These are phyloP conservation scores for Salicornia ramosissima DNA, from an alignment of 148 eudicot species.

Conservation along the genomic window DNA sequence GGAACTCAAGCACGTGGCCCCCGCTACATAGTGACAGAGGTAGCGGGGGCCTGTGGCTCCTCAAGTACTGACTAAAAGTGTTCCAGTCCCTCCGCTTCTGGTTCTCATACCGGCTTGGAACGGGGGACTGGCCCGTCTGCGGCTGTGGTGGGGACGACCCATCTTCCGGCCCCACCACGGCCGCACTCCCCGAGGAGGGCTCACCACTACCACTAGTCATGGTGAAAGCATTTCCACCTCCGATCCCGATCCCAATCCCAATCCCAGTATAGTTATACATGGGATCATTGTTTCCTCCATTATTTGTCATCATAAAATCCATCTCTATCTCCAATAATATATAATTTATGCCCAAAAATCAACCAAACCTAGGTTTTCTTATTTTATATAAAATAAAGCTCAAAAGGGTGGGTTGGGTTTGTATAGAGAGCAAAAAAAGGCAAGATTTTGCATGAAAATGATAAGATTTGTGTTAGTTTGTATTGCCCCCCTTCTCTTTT, in stretches of 20 bases:
- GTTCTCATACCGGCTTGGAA: slow-evolving; percentile 44
- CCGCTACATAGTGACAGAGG: slow-evolving; percentile 44
- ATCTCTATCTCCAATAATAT: not conserved
- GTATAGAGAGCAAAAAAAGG: not conserved
- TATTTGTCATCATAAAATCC: slow-evolving; percentile 20
- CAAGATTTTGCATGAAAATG: not conserved
- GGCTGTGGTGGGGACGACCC: not conserved
- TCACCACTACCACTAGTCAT: not conserved
- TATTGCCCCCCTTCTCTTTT: not conserved
- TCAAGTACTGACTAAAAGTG: slow-evolving; percentile 55
- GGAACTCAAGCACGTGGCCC: slow-evolving; percentile 63
- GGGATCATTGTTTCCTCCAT: not conserved
- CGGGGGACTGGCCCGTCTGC: not conserved
- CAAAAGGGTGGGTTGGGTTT: not conserved
- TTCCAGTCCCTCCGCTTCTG: slow-evolving; percentile 65
- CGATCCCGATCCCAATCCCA: not conserved
- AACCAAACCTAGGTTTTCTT: slow-evolving; percentile 13
- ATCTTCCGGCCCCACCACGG: not conserved
- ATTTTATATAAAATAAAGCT: too few species aligned
- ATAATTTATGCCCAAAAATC: not conserved
- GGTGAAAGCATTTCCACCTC: not conserved
- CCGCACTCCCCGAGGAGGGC: not conserved
- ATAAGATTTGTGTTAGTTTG: too few species aligned
- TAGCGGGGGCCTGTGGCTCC: slow-evolving; percentile 58
- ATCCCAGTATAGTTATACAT: not conserved